Evolutionary conservation across 1,284 basidiomycete species (phyloP).

Genomic region (Sutorius eximius): DNA sequence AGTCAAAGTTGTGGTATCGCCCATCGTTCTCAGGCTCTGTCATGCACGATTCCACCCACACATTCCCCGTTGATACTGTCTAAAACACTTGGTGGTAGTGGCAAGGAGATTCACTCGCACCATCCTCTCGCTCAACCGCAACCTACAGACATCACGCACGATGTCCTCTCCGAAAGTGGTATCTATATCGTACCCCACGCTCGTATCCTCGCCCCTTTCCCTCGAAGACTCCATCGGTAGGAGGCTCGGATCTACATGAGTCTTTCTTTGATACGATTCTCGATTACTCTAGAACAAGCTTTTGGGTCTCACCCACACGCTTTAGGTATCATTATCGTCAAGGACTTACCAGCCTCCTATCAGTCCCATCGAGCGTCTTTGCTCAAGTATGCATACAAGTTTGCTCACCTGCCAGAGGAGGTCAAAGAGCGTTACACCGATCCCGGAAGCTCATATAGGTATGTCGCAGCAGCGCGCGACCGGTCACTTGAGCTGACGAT

Average conservation of each 20-base stretch:
- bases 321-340: conserved; percentile 78
- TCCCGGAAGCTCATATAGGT: conserved; percentile 70
- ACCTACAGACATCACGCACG: conserved; percentile 32
- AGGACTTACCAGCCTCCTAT: conserved; percentile 75
- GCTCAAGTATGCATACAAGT: conserved; percentile 70
- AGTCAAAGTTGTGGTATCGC: not conserved
- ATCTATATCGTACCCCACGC: conserved; percentile 65
- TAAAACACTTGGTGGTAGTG: conserved; percentile 3
- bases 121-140: conserved; percentile 7
- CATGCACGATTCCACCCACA: not conserved
- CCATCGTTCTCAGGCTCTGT: not conserved
- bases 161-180: conserved; percentile 60
- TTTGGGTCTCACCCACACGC: conserved; percentile 77
- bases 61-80: not conserved
- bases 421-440: conserved; percentile 72
- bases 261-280: not conserved
- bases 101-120: conserved; percentile 11
- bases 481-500: conserved; percentile 5
- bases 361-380: conserved; percentile 62
- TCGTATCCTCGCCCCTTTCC: conserved; percentile 58
- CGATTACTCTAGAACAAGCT: conserved; percentile 55
- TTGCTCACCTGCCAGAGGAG: conserved; percentile 67
- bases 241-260: conserved; percentile 14
- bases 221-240: conserved; percentile 64
- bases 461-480: conserved; percentile 13